Percentiles rank a stretch among this genome's conserved stretches.
These are phyloP conservation scores for Cantharellus anzutake DNA, from an alignment of 768 basidiomycete species.

Conservation along the genomic window DNA sequence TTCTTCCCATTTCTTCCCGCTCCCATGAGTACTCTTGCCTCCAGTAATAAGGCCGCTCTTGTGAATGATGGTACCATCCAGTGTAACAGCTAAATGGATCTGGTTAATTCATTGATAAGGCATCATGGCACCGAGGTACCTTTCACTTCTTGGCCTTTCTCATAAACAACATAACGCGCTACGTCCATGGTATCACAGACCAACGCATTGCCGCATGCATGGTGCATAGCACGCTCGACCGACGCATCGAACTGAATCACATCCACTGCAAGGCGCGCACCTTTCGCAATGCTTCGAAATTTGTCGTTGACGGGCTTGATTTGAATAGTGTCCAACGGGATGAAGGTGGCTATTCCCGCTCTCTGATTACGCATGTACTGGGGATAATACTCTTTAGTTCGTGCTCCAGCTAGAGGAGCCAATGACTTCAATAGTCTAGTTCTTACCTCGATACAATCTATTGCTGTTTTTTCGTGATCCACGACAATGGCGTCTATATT, in stretches of 20 bases:
- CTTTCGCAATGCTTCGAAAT: conserved; percentile 79
- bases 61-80: conserved; percentile 94
- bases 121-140: conserved; percentile 28
- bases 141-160: conserved; percentile 92
- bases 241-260: conserved; percentile 65
- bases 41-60: conserved; percentile 96
- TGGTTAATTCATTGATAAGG: neutral
- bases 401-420: neutral
- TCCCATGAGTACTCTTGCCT: conserved; percentile 59
- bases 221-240: conserved; percentile 88
- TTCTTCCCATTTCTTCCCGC: conserved; percentile 85
- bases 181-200: conserved; percentile 94
- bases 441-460: conserved; percentile 84
- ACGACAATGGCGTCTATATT: conserved; percentile 94
- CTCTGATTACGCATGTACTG: conserved; percentile 92
- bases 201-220: conserved; percentile 86
- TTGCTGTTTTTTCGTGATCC: conserved; percentile 91
- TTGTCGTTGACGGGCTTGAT: conserved; percentile 89
- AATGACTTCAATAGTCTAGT: neutral
- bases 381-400: neutral
- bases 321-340: conserved; percentile 95
- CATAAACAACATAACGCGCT: conserved; percentile 78
- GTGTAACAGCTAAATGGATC: conserved; percentile 54
- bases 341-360: conserved; percentile 90
- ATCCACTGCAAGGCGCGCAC: conserved; percentile 70